Base-by-base conservation (phyloP, 192 early-diverging fungal genomes). In the Glomus cerebriforme region DNA sequence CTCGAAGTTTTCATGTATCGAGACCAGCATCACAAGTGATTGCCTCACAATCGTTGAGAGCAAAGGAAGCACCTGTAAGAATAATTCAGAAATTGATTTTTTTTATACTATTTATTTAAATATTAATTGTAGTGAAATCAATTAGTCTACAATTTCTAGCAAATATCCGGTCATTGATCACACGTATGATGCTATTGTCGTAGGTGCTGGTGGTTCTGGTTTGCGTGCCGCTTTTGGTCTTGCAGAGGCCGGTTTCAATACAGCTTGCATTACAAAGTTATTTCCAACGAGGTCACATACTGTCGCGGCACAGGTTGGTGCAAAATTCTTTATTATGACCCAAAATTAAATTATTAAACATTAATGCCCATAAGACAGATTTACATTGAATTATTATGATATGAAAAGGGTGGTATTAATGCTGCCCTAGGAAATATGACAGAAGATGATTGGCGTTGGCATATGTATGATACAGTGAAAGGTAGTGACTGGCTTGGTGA, bases 391-490 rank as follows among this genome's bases (percentile, higher is more conserved):
- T 58, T 73, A 7, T 27, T 7, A 79, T 49, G 29, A 10, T 35
- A n/a, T 45, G 13, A 35, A 73, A 81, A 90, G 90, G 97, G 97
- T 79, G 98, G 98, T 82, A 95, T 99, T 85, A 99, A 99, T 87
- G 98, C 98, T 79, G 98, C 98, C 64, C 92, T 99, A 59, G 98
- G 98, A 68, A 99, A 99, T 87, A 98, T 99, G 96, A 91, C 92
- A 78, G 95, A 99, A 87, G 98, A 99, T 85, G 98, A 99, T 89
- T 99, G 98, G 98, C 92, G 97, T 86, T 99, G 98, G 98, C 98
- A 99, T 85, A 99, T 99, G 98, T 99, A 98, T 82, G 97, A 99
- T 79, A 98, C 97, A 29, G 96, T 98, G 84, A 99, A 99, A 90
- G 97, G 96, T 68, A 95, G 93, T 78, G 98, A 99, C 84, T 99